Evolutionary conservation across 108 stramenopile genomes (phyloP).

Genomic region (Fragilariopsis cylindrus): DNA sequence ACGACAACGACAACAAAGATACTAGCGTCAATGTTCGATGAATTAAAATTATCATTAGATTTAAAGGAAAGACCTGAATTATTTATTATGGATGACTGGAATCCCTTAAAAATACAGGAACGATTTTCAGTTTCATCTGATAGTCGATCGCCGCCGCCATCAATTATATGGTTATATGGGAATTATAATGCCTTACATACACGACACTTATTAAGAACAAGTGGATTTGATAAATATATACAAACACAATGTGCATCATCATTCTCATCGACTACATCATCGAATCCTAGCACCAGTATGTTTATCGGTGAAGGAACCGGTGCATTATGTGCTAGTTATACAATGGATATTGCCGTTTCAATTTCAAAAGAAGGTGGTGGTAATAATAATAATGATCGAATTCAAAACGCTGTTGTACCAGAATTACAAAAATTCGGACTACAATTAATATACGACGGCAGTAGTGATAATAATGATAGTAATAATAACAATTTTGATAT

Average conservation of each 20-base stretch:
- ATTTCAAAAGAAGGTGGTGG: neutral
- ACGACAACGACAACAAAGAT: neutral
- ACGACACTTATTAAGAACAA: conserved; percentile 26
- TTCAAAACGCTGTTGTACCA: neutral
- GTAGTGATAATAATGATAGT: neutral
- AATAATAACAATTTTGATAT: neutral
- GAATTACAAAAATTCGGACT: conserved; percentile 31
- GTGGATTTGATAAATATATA: conserved; percentile 28
- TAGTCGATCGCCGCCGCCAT: neutral
- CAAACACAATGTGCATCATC: conserved; percentile 5
- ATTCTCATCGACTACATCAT: neutral
- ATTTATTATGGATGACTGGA: conserved; percentile 22
- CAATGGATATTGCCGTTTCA: conserved; percentile 3
- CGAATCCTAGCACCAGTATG: neutral
- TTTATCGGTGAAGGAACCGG: conserved; percentile 38
- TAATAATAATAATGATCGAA: neutral
- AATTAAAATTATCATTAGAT: neutral
- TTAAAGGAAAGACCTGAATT: neutral
- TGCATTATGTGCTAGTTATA: conserved; percentile 16
- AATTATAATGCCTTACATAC: conserved; percentile 20
- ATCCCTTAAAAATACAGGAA: conserved; percentile 18
- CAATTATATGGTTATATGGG: conserved; percentile 21
- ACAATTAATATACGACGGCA: conserved; percentile 4
- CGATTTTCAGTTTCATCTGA: neutral
- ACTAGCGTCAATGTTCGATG: neutral